A percentile compares a stretch with the other conserved stretches of the same genome.
phyloP scores from a whole-genome alignment of 2,329 filamentous ascomycete species.

The Juglanconis sp. region DNA sequence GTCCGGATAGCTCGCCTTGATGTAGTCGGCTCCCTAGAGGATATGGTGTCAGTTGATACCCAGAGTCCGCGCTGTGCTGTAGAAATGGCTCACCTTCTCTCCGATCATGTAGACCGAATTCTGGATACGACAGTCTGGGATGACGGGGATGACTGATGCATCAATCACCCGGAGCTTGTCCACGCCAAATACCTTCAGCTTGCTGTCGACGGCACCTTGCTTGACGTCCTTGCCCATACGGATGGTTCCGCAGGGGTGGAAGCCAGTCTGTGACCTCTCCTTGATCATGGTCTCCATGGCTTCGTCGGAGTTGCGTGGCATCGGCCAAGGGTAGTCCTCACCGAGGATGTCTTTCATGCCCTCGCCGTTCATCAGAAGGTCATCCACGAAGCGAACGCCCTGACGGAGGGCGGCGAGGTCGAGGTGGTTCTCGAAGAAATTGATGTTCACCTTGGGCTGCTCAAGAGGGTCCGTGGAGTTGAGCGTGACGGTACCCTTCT shows the following conservation, averaged over 20 bases:
- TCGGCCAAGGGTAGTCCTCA: constrained; percentile 57
- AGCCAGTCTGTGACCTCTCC: constrained; percentile 57
- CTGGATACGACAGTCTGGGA: constrained; percentile 55
- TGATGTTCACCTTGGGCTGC: constrained; percentile 57
- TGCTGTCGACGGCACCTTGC: constrained; percentile 50
- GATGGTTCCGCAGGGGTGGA: constrained; percentile 54
- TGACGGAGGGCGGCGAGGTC: constrained; percentile 57
- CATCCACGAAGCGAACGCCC: constrained; percentile 53
- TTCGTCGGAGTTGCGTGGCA: constrained; percentile 54
- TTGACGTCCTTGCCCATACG: constrained; percentile 49
- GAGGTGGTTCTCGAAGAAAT: constrained; percentile 55
- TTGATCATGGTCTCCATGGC: constrained; percentile 55
- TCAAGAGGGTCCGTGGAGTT: constrained; percentile 54
- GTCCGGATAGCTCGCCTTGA: too few relatives aligned
- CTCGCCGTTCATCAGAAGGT: constrained; percentile 55
- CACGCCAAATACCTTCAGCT: constrained; percentile 51
- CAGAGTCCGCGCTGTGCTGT: not conserved
- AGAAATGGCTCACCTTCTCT: constrained; percentile 40
- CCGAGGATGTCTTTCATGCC: constrained; percentile 53
- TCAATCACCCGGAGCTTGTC: constrained; percentile 53
- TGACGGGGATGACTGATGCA: constrained; percentile 54
- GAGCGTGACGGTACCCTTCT: constrained; percentile 53
- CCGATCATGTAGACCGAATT: constrained; percentile 59
- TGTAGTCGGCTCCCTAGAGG: too few relatives aligned
- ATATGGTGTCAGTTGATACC: too few relatives aligned